Conservation (phyloP, 768 basidiomycete species). For the Chlorophyllum brunneum region DNA sequence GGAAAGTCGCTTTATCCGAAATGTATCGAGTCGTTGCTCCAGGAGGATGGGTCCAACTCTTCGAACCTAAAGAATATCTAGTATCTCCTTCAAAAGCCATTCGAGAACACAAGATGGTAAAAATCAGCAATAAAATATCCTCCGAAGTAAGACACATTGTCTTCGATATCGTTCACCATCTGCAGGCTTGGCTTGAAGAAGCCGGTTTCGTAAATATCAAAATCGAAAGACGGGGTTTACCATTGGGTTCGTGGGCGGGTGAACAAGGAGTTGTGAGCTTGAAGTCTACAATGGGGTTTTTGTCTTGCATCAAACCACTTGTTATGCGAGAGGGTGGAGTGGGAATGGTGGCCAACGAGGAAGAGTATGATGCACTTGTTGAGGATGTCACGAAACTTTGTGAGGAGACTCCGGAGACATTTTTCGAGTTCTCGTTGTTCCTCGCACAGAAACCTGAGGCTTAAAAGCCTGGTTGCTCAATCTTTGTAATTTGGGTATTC, state of each 20-base stretch:
- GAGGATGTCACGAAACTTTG: constrained; percentile 4
- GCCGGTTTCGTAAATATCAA: constrained; percentile 9
- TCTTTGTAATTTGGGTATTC: too few species aligned
- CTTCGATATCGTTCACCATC: constrained; percentile 9
- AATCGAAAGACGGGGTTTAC: constrained; percentile 1
- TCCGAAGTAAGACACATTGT: constrained; percentile 3
- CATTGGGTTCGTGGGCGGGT: constrained; percentile 3
- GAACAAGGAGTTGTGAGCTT: not conserved
- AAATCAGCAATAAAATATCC: not conserved
- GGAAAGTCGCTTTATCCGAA: constrained; percentile 10
- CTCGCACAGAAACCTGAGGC: not conserved
- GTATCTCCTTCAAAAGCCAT: constrained; percentile 3
- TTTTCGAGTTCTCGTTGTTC: not conserved
- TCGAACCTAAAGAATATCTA: not conserved
- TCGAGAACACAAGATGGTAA: not conserved
- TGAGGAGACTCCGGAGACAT: not conserved
- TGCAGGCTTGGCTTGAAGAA: not conserved
- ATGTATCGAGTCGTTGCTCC: constrained; percentile 10
- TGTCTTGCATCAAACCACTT: not conserved
- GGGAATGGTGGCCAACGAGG: not conserved
- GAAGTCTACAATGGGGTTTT: not conserved
- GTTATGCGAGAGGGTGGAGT: constrained; percentile 11
- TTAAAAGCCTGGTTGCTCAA: not conserved
- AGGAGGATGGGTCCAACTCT: constrained; percentile 11
- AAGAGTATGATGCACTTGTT: constrained; percentile 12